Base-by-base conservation (phyloP, 495 filamentous ascomycete species). In the Cercophora scortea region DNA sequence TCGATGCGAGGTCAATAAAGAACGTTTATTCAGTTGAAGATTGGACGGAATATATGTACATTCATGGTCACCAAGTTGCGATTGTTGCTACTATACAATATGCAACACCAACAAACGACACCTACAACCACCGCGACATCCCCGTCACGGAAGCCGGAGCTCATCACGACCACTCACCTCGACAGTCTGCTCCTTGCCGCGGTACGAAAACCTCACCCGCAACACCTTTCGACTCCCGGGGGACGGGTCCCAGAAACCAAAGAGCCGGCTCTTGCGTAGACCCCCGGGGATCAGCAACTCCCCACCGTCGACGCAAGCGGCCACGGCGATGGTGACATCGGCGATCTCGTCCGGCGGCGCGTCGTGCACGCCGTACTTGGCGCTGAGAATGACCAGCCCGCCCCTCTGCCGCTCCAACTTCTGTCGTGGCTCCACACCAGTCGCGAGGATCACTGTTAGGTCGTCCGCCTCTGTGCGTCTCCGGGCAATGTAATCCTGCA, bases 231-330 rank as follows among this genome's bases (percentile, higher is more conserved):
- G 67, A 39, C 69, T 59, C 25, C 75, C 62, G 10, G 80, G 79
- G 10, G 75, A 76, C 8, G 79, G 79, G 49, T 83, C 79, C 59
- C 81, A 68, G 61, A 82, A 82, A 3, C 79, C 80, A 6, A 79
- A 57, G 13, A 82, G 66, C 57, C 78, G 65, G 51, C 73, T 74
- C 78, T 75, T 62, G 15, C 47, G 39, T 19, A 59, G 40, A 11
- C 62, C 62, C 43, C 7, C 36, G 0, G 62, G 60, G 32, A 64
- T 63, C 3, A 45, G 42, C 50, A 67, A 32, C 47, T 40, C 32
- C 7, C 50, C 51, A 6, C 35, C 54, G 42, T 62, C 60, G 8
- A 66, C 61, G 15, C 66, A 34, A 45, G 61, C 65, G 6, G 61
- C 63, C 41, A 68, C 55, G 9, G 65, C 63, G 40, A 66, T 56